Percentiles rank a stretch among this genome's conserved stretches.
phyloP scores from a whole-genome alignment of 208 protist species.

The Acanthamoeba royreba region DNA sequence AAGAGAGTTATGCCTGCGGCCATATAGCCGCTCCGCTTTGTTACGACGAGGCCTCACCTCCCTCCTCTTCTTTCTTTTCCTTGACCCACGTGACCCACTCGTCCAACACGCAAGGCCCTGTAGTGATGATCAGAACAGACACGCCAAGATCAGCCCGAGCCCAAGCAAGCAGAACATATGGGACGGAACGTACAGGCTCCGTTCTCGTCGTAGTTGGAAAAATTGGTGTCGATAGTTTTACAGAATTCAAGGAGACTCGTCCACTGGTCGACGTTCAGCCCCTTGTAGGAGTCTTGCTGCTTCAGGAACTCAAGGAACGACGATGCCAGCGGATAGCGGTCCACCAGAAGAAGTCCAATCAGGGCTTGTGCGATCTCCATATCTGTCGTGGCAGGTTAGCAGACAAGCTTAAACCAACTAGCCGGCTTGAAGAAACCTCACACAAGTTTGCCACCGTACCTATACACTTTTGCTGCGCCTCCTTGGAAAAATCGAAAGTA shows the following conservation, averaged over 20 bases:
- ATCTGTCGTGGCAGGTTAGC: neutral
- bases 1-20: too few species aligned
- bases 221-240: slow-evolving; percentile 31
- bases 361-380: slow-evolving; percentile 19
- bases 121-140: neutral
- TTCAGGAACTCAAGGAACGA: slow-evolving; percentile 46
- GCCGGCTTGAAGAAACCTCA: neutral
- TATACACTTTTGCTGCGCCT: slow-evolving; percentile 47
- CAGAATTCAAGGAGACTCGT: slow-evolving; percentile 45
- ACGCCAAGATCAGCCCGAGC: neutral
- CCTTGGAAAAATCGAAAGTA: slow-evolving; percentile 27
- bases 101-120: slow-evolving; percentile 44
- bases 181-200: slow-evolving; percentile 29
- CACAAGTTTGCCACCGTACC: too few species aligned
- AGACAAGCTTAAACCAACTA: neutral
- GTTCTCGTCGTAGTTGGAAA: slow-evolving; percentile 48
- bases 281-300: slow-evolving; percentile 43
- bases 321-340: neutral
- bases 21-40: too few species aligned
- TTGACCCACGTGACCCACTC: slow-evolving; percentile 39
- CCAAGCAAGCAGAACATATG: neutral
- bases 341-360: neutral
- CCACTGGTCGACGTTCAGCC: slow-evolving; percentile 44
- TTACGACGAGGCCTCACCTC: neutral
- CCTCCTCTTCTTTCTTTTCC: slow-evolving; percentile 25